A percentile compares a stretch with the other conserved stretches of the same genome.
Evolutionary conservation across 805 yeast species (phyloP).

Genomic region (Yarrowia keelungensis): DNA sequence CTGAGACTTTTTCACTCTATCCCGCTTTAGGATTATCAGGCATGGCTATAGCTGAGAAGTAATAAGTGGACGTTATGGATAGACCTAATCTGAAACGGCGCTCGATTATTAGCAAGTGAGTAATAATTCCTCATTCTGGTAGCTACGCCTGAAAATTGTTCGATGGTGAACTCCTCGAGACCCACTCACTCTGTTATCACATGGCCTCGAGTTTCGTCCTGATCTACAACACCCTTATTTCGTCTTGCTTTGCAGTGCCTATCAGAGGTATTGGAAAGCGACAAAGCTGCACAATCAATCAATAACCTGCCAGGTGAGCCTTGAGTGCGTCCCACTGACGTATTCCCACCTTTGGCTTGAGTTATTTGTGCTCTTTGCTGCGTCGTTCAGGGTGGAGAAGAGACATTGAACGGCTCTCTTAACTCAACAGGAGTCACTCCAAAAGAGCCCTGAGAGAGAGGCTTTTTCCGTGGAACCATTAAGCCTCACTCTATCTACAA

Average conservation of each 20-base stretch:
- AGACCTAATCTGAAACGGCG: background rate
- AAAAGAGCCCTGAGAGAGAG: too few relatives aligned
- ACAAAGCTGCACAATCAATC: constrained; percentile 4
- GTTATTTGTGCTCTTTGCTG: background rate
- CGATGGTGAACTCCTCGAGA: too few relatives aligned
- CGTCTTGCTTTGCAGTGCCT: constrained; percentile 13
- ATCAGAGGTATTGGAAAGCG: background rate
- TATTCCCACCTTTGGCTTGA: background rate
- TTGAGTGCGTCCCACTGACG: background rate
- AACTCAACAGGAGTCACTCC: background rate
- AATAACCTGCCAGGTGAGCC: background rate
- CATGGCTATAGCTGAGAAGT: background rate
- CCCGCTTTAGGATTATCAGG: constrained; percentile 1
- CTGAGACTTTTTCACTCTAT: background rate
- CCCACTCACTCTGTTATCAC: background rate
- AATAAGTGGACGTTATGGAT: background rate
- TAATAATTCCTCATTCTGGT: too few relatives aligned
- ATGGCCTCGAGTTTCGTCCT: background rate
- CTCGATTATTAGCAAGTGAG: background rate
- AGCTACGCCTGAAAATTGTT: too few relatives aligned
- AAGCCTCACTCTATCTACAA: background rate
- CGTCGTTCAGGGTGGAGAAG: constrained; percentile 3
- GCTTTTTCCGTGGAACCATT: background rate
- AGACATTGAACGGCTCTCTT: background rate
- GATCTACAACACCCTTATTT: constrained; percentile 24